Conservation (phyloP, 257 asterid genomes). For the Salvia miltiorrhiza region DNA sequence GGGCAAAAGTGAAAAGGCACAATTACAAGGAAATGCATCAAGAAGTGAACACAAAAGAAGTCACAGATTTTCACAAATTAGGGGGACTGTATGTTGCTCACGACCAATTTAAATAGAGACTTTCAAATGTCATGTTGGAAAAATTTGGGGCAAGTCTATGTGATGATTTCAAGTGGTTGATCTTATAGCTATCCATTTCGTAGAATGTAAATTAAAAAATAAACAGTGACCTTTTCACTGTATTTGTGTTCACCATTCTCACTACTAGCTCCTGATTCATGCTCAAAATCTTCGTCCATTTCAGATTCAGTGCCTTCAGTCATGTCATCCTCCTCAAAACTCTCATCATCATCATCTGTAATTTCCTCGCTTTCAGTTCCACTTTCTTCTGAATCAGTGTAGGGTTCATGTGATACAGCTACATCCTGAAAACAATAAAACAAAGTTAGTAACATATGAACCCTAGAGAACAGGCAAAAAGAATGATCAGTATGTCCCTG, state of each 20-base stretch:
- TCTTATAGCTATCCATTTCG: neutral
- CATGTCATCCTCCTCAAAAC: constrained; percentile 52
- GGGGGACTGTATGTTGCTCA: neutral
- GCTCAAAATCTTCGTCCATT: constrained; percentile 51
- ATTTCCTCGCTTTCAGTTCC: constrained; percentile 86
- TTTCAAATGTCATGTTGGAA: neutral
- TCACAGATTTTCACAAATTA: neutral
- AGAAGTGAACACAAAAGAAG: neutral
- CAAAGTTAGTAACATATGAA: constrained; percentile 1
- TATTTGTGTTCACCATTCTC: constrained; percentile 43
- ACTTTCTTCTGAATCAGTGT: constrained; percentile 88
- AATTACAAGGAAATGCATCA: neutral
- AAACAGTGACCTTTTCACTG: constrained; percentile 43
- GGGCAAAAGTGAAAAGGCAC: neutral
- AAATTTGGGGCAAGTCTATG: neutral
- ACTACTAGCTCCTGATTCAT: constrained; percentile 39
- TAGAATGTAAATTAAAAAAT: constrained; percentile 21
- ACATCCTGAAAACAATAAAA: constrained; percentile 52
- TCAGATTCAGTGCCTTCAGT: constrained; percentile 49
- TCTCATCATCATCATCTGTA: constrained; percentile 67
- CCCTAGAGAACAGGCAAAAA: neutral
- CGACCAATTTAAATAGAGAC: neutral
- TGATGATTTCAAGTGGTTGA: constrained; percentile 2
- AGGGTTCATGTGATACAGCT: constrained; percentile 65
- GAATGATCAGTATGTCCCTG: neutral